Evolutionary conservation across 164 flowering plant genomes (phyloP), one percentile per base, ranked within the genome.

Genomic region (Nymphaea thermarum): DNA sequence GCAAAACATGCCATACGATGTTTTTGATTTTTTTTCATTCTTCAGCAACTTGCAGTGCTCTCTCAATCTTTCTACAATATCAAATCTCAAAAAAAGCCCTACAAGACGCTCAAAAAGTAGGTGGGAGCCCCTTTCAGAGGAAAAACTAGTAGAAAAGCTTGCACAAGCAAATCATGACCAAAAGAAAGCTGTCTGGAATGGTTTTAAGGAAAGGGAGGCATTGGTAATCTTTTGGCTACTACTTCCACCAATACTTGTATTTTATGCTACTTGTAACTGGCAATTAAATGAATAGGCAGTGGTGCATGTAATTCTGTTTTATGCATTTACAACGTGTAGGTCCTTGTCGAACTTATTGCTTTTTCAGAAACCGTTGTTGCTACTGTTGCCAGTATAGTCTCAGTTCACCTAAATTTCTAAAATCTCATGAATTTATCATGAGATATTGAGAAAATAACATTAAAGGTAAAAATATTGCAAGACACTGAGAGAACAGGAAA

Each of bases 71-170:
- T 70, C 90, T 59, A 71, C 85, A 66, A 68, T 81, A 69, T 64
- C 87, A 68, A 84, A 83, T 66, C 80, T 69, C 74, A 83, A 76
- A 76, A 83, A 80, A 76, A 91, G 91, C 79, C 96, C 98, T 3
- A 80, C 79, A 71, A 90, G 88, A 73, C 87, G 93, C 68, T 45
- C 83, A 64, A 91, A 88, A 79, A 94, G 99, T 79, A 84, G 99
- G 81, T 94, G 99, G 99, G 99, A 90, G 79, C 99, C 99, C 65
- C 44, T 91, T 67, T 74, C 85, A 2, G 96, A 87, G 76, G 94
- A 84, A 67, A 88, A 85, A 76, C 47, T 81, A 65, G 75, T 75
- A 68, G 86, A 80, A 42, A 85, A 82, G 63, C 68, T 73, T 36
- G 63, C 76, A 60, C 65, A 87, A 63, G 67, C 74, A 65, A 76